These are phyloP conservation scores for Eucommia ulmoides DNA, from an alignment of 257 asterid genomes.

Conservation along the genomic window DNA sequence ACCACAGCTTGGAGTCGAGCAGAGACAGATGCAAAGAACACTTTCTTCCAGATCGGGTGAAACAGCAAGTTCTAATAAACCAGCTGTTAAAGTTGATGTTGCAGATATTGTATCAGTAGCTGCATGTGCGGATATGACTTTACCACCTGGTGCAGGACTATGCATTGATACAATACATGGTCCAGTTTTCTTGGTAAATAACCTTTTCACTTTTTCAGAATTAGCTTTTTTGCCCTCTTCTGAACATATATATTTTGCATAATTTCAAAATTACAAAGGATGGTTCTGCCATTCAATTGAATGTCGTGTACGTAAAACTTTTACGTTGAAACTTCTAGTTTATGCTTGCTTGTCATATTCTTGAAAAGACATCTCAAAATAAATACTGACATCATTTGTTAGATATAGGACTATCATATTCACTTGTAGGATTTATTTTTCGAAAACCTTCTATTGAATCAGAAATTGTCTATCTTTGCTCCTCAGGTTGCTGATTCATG, in stretches of 20 bases:
- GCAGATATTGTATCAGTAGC: slow-evolving; percentile 65
- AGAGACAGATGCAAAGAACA: slow-evolving; percentile 26
- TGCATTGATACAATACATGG: slow-evolving; percentile 69
- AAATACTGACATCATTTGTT: neutral
- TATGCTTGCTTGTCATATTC: neutral
- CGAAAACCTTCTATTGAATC: neutral
- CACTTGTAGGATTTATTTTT: too few species aligned
- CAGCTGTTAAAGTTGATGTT: slow-evolving; percentile 53
- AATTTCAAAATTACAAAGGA: neutral
- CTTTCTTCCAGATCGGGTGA: slow-evolving; percentile 59
- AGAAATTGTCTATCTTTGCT: neutral
- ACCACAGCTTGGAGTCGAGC: slow-evolving; percentile 51
- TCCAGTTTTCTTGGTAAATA: slow-evolving; percentile 68
- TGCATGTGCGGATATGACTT: slow-evolving; percentile 86
- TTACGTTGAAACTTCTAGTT: too few species aligned
- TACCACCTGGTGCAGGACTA: slow-evolving; percentile 97
- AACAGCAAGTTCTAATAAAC: slow-evolving; percentile 17
- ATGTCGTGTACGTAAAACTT: neutral
- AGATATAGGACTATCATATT: too few species aligned
- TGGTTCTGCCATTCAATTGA: neutral
- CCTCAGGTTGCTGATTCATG: slow-evolving; percentile 95
- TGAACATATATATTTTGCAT: neutral
- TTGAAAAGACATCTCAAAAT: neutral
- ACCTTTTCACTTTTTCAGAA: slow-evolving; percentile 2
- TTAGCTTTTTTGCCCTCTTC: neutral